Percentiles rank a stretch among this genome's conserved stretches.
These are phyloP conservation scores for Rhynchosporium secalis DNA, from an alignment of 2,329 filamentous ascomycete species.

Conservation along the genomic window DNA sequence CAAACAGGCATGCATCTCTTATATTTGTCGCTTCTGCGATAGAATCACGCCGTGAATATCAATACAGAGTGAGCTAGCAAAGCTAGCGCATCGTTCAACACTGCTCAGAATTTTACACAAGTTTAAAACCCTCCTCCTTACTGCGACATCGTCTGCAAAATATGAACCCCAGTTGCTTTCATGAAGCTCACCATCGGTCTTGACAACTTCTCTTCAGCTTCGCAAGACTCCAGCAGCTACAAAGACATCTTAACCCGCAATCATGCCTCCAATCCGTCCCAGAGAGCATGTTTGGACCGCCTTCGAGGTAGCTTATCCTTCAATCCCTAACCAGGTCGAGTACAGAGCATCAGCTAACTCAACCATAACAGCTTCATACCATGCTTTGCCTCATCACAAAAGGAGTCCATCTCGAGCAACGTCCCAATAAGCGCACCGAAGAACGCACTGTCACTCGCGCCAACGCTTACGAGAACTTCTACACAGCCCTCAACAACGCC, in stretches of 20 bases:
- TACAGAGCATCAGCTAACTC: not conserved
- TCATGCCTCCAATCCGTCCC: slow-evolving; percentile 18
- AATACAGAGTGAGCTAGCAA: not conserved
- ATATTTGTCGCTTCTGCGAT: not conserved
- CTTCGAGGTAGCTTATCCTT: slow-evolving; percentile 24
- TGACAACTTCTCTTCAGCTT: not conserved
- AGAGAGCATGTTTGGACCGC: slow-evolving; percentile 23
- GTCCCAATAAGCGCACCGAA: slow-evolving; percentile 26
- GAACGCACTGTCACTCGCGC: not conserved
- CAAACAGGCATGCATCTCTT: not conserved
- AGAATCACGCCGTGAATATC: not conserved
- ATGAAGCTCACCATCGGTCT: not conserved
- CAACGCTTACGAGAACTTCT: slow-evolving; percentile 33
- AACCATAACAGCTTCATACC: slow-evolving; percentile 24
- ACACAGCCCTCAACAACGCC: slow-evolving; percentile 37
- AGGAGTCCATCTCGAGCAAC: slow-evolving; percentile 29
- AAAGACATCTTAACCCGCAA: not conserved
- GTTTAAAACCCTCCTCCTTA: not conserved
- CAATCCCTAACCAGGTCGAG: not conserved
- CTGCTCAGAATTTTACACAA: not conserved
- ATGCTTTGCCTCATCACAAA: slow-evolving; percentile 37
- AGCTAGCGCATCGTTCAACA: not conserved
- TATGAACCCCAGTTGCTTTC: not conserved
- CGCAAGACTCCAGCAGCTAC: not conserved
- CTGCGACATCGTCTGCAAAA: not conserved